phyloP scores from a whole-genome alignment of 495 filamentous ascomycete species.

The Opeltia flavorubescens region DNA sequence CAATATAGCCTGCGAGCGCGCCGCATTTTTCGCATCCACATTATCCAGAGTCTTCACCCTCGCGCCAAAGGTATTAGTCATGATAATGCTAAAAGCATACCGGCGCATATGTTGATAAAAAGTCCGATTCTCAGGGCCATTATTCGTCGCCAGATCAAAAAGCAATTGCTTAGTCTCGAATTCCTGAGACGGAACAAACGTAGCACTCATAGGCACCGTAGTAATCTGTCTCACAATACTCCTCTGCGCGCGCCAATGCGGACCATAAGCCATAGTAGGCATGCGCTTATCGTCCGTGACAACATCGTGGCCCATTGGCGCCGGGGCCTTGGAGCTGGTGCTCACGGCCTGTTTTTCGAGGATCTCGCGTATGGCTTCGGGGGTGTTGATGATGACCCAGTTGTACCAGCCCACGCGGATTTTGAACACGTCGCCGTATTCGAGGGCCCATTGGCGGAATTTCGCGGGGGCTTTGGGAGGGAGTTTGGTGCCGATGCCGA shows the following conservation, averaged over 20 bases:
- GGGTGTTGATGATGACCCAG: conserved; percentile 28
- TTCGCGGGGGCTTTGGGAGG: conserved; percentile 11
- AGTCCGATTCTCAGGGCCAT: conserved; percentile 1
- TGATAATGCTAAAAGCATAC: conserved; percentile 18
- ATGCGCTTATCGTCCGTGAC: conserved; percentile 21
- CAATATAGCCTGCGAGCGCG: conserved; percentile 9
- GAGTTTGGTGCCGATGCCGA: conserved; percentile 16
- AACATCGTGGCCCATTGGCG: conserved; percentile 17
- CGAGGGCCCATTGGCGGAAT: conserved; percentile 18
- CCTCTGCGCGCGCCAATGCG: conserved; percentile 26
- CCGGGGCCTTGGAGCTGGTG: conserved; percentile 18
- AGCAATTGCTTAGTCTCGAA: conserved; percentile 35
- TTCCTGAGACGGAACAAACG: conserved; percentile 28
- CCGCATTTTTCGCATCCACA: conserved; percentile 3
- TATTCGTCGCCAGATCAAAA: conserved; percentile 30
- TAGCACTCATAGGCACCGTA: conserved; percentile 11
- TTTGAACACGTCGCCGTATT: conserved; percentile 24
- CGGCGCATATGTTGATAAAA: conserved; percentile 21
- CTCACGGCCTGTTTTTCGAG: conserved; percentile 23
- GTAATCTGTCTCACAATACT: conserved; percentile 22
- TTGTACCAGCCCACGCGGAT: conserved; percentile 26
- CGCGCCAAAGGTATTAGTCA: conserved; percentile 18
- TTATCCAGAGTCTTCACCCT: conserved; percentile 16
- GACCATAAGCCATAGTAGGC: conserved; percentile 30
- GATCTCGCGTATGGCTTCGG: conserved; percentile 25